phyloP scores from a whole-genome alignment of 164 flowering plant genomes.

The Magnolia kwangsiensis region DNA sequence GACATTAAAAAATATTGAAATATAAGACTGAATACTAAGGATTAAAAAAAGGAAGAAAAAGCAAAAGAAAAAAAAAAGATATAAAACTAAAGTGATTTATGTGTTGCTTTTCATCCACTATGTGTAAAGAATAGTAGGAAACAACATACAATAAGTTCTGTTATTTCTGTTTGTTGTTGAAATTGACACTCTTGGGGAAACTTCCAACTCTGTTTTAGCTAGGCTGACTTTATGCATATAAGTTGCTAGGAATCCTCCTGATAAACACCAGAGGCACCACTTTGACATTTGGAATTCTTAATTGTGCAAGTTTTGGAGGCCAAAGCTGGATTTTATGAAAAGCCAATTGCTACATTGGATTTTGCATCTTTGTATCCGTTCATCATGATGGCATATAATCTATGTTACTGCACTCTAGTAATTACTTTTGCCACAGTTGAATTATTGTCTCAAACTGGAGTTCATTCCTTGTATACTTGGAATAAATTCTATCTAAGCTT shows the following conservation, averaged over 20 bases:
- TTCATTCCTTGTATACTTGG: neutral
- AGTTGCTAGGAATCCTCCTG: neutral
- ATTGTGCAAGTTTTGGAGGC: constrained; percentile 86
- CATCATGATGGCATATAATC: constrained; percentile 98
- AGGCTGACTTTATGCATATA: neutral
- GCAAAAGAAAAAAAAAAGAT: no score
- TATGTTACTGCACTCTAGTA: constrained; percentile 96
- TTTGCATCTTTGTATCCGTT: constrained; percentile 99
- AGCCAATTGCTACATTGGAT: constrained; percentile 97
- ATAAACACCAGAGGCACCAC: neutral
- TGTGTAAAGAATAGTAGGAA: no score
- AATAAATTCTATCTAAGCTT: neutral
- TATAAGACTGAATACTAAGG: no score
- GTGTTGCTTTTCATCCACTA: neutral
- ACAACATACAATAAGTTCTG: neutral
- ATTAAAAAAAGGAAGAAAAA: no score
- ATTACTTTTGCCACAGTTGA: constrained; percentile 10
- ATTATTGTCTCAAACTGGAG: neutral
- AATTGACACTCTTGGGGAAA: neutral
- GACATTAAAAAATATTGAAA: no score
- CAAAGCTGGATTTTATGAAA: constrained; percentile 83
- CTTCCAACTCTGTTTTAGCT: neutral
- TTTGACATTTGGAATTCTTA: neutral
- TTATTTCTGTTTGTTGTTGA: neutral
- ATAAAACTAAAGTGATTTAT: no score